Evolutionary conservation across 805 yeast species (phyloP).

Genomic region (Candida ulmi): DNA sequence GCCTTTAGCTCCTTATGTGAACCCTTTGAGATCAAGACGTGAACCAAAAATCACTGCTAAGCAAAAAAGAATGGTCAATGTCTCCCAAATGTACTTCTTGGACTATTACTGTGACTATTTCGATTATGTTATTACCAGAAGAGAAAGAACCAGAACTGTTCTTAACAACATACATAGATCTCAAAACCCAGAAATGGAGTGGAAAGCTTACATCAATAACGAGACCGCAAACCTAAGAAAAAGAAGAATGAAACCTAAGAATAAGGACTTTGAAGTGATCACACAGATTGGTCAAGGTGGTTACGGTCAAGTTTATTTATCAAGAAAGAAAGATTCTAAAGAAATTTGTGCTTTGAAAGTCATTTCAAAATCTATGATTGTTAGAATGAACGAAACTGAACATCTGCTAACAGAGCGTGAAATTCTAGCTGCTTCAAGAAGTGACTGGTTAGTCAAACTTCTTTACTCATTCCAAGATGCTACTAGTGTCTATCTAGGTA

Average conservation of each 20-base stretch:
- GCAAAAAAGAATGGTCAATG: conserved; percentile 81
- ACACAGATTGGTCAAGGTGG: conserved; percentile 99
- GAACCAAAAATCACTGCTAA: conserved; percentile 30
- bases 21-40: conserved; percentile 12
- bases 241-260: conserved; percentile 86
- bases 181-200: conserved; percentile 37
- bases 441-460: conserved; percentile 93
- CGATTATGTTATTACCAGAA: conserved; percentile 83
- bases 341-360: conserved; percentile 96
- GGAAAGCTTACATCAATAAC: conserved; percentile 76
- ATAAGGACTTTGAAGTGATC: conserved; percentile 91
- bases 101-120: conserved; percentile 96
- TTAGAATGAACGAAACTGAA: conserved; percentile 89
- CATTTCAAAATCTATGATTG: conserved; percentile 76
- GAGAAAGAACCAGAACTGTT: conserved; percentile 74
- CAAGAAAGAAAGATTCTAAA: conserved; percentile 87
- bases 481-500: conserved; percentile 86
- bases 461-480: conserved; percentile 93
- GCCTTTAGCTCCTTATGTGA: conserved; percentile 3
- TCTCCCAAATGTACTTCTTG: conserved; percentile 87
- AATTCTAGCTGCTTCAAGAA: conserved; percentile 89
- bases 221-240: conserved; percentile 83
- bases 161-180: conserved; percentile 44
- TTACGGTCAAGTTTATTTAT: conserved; percentile 96
- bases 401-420: conserved; percentile 96